A percentile compares a stretch with the other conserved stretches of the same genome.
phyloP scores from a whole-genome alignment of 768 basidiomycete species.

The Lactarius tabidus region DNA sequence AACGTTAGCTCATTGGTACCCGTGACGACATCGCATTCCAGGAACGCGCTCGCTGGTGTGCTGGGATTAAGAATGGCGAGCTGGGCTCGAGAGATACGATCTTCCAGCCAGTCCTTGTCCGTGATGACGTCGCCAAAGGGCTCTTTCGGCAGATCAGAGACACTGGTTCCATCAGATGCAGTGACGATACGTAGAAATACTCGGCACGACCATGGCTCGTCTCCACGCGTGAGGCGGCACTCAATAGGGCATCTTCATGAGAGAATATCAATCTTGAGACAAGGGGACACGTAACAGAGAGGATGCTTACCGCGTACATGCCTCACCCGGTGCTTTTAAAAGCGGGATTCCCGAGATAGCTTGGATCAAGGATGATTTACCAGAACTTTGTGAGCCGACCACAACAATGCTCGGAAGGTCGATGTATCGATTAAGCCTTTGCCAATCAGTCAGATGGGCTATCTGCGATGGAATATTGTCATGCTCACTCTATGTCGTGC shows the following conservation, averaged over 20 bases:
- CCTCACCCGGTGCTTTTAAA: constrained; percentile 28
- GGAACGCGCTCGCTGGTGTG: background rate
- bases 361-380: constrained; percentile 35
- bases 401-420: constrained; percentile 32
- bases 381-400: constrained; percentile 32
- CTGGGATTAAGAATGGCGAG: constrained; percentile 20
- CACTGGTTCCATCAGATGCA: background rate
- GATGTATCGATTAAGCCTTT: constrained; percentile 25
- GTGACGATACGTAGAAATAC: constrained; percentile 10
- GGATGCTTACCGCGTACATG: constrained; percentile 31
- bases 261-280: background rate
- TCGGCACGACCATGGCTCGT: constrained; percentile 13
- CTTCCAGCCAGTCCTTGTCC: constrained; percentile 1
- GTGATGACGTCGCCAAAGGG: constrained; percentile 9
- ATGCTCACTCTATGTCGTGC: constrained; percentile 16
- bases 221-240: constrained; percentile 14
- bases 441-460: background rate
- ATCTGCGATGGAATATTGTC: too few species aligned
- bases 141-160: constrained; percentile 3
- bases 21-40: background rate
- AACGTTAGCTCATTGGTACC: constrained; percentile 16
- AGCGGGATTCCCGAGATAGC: constrained; percentile 30
- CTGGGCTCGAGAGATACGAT: constrained; percentile 13
- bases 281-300: background rate
- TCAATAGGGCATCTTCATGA: constrained; percentile 21